These are phyloP conservation scores for Geotrichum aggregatum DNA, from an alignment of 1,139 yeast species.

Conservation along the genomic window DNA sequence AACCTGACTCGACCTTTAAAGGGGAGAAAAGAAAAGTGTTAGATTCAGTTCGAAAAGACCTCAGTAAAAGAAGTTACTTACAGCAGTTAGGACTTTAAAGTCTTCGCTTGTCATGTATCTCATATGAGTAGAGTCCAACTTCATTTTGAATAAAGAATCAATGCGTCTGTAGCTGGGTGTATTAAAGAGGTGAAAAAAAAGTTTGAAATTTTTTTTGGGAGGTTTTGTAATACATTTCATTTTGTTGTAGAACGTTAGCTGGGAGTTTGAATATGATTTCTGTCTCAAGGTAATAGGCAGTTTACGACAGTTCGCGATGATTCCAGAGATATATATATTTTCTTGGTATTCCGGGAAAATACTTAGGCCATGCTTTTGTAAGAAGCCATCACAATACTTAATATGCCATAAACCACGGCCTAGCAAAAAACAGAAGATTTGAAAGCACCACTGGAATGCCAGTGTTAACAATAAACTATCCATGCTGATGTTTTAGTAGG, in stretches of 20 bases:
- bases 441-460: too few relatives aligned
- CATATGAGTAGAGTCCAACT: constrained; percentile 89
- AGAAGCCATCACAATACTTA: too few relatives aligned
- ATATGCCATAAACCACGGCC: too few relatives aligned
- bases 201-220: neutral
- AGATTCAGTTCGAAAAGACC: neutral
- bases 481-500: too few relatives aligned
- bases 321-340: too few relatives aligned
- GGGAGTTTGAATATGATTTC: neutral
- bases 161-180: neutral
- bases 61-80: constrained; percentile 32
- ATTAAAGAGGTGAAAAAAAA: neutral
- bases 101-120: constrained; percentile 87
- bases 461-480: too few relatives aligned
- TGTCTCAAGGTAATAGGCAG: too few relatives aligned
- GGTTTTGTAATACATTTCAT: neutral
- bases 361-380: too few relatives aligned
- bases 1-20: constrained; percentile 60
- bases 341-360: too few relatives aligned
- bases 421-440: too few relatives aligned
- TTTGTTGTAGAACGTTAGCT: neutral
- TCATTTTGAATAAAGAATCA: constrained; percentile 49
- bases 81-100: constrained; percentile 82
- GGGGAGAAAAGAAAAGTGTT: too few relatives aligned
- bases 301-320: too few relatives aligned